Evolutionary conservation across 805 yeast genomes (phyloP), one percentile per base, ranked within the genome.

Genomic region (Candida railenensis): DNA sequence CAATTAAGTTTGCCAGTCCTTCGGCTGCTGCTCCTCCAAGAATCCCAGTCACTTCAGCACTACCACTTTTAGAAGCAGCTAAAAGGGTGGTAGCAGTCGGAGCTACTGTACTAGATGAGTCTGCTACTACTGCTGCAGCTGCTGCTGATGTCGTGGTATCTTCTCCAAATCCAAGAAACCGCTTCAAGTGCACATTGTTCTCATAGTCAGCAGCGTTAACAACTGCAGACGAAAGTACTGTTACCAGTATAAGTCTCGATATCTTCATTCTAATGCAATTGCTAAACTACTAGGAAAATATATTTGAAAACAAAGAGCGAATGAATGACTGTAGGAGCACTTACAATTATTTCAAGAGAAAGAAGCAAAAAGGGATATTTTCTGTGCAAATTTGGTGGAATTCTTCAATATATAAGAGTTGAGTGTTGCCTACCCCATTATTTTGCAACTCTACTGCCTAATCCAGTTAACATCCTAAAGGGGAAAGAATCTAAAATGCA

Each of bases 11-110:
- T 37, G 42, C 18, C 43, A 39, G 12, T 46, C 30, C 30, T 25
- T 25, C 30, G 5, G 30, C 30, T 7, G 42, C 4, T 32, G 47
- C 15, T 18, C 34, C 40, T 32, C 37, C 34, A 14, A 37, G 18
- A 16, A 16, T 5, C 21, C 18, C 22, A 22, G 15, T 25, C 3
- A 12, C n/a, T 9, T 19, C 40, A 16, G 16, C 46, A 44, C 34
- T 14, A 34, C 19, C 41, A 5, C n/a, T 30, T 2, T 19, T 43
- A 18, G 49, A 46, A 12, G 52, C 56, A 33, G 34, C 49, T 20
- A 37, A 28, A 8, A 38, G 39, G n/a, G 47, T 40, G 12, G 49
- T 15, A n/a, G 46, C 25, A 20, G 42, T 34, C 7, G 45, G 30
- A 14, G 25, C 45, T 15, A 21, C 46, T 14, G 43, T 15, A 19